Percentiles rank a stretch among this genome's conserved stretches.
Evolutionary conservation across 257 asterid genomes (phyloP).

Genomic region (Cinchona pubescens): DNA sequence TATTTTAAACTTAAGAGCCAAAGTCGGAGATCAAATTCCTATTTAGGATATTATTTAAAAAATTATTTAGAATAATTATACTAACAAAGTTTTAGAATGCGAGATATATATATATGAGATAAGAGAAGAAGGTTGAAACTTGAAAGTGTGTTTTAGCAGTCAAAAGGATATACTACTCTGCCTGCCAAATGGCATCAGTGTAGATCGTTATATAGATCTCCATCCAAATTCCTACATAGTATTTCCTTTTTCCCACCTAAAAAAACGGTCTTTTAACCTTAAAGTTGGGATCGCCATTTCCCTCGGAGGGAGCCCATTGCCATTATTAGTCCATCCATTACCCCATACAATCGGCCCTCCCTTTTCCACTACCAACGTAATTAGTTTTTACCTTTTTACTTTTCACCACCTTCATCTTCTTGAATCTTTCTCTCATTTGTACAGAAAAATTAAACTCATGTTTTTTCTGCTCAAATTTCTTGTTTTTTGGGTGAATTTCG

Average conservation of each 20-base stretch:
- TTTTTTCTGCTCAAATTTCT: neutral
- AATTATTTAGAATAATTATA: too few relatives aligned
- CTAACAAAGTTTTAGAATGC: too few relatives aligned
- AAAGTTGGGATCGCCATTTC: slow-evolving; percentile 36
- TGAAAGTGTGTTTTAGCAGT: too few relatives aligned
- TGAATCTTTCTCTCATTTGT: neutral
- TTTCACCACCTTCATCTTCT: neutral
- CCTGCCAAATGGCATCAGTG: slow-evolving; percentile 6
- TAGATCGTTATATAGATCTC: slow-evolving; percentile 19
- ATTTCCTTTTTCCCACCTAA: slow-evolving; percentile 34
- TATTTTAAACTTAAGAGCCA: too few relatives aligned
- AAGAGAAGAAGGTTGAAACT: too few relatives aligned
- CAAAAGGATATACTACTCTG: neutral
- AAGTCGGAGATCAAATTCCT: too few relatives aligned
- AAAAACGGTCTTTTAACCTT: slow-evolving; percentile 30
- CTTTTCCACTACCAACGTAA: slow-evolving; percentile 32
- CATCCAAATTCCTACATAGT: neutral
- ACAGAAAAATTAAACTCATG: too few relatives aligned
- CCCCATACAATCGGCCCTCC: slow-evolving; percentile 27
- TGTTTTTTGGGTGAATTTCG: neutral
- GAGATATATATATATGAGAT: too few relatives aligned
- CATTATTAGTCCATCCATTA: neutral
- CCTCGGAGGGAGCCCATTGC: slow-evolving; percentile 17
- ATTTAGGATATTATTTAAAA: too few relatives aligned
- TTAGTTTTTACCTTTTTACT: slow-evolving; percentile 7